A percentile compares a stretch with the other conserved stretches of the same genome.
Conservation (phyloP, 305 asterid genomes). For the Fraxinus angustifolia region DNA sequence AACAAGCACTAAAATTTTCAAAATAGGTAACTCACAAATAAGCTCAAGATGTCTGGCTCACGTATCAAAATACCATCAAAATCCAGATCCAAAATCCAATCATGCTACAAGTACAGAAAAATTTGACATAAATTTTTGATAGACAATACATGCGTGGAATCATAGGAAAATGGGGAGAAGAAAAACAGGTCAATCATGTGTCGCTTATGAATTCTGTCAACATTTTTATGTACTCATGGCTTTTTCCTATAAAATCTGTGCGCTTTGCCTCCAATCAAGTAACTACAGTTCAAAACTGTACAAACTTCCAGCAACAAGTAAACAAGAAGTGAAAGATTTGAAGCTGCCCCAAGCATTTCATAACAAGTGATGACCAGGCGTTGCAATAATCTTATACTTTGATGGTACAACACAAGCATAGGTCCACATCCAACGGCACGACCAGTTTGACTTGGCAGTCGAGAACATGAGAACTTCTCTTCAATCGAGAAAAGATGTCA, state of each 20-base stretch:
- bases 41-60: background rate
- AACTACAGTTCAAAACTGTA: conserved; percentile 31
- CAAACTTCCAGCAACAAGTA: conserved; percentile 35
- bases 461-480: conserved; percentile 15
- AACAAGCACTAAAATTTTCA: background rate
- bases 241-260: background rate
- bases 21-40: background rate
- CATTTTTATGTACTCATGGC: too few relatives aligned
- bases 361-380: conserved; percentile 26
- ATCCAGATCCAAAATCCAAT: background rate
- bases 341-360: conserved; percentile 26
- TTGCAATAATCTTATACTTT: conserved; percentile 17
- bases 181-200: too few relatives aligned
- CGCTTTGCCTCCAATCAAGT: conserved; percentile 12
- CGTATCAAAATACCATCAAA: conserved; percentile 24
- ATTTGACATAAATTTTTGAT: too few relatives aligned
- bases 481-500: background rate
- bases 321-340: conserved; percentile 21
- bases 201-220: too few relatives aligned
- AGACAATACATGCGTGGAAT: too few relatives aligned
- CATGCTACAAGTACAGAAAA: too few relatives aligned
- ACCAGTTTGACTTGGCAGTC: conserved; percentile 14
- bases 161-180: too few relatives aligned
- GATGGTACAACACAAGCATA: conserved; percentile 32
- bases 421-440: conserved; percentile 7